These are phyloP conservation scores for Nasturtium officinale DNA, from an alignment of 345 rosid species.

Conservation along the genomic window DNA sequence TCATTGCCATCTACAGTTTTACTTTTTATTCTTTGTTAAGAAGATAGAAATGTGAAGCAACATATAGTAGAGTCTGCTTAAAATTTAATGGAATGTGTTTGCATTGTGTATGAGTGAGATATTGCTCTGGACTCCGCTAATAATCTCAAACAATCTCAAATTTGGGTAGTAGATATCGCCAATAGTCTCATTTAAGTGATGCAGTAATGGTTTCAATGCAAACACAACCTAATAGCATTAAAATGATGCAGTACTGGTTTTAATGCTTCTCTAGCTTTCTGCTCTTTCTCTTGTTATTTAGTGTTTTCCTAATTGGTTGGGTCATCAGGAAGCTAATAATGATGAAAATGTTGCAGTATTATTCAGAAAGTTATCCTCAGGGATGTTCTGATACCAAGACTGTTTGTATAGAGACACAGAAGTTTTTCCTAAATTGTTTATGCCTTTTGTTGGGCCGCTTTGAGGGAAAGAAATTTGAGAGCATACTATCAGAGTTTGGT, in stretches of 20 bases:
- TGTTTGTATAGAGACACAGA: conserved; percentile 65
- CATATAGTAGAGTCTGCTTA: conserved; percentile 12
- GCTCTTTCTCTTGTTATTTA: background rate
- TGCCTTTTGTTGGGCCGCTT: conserved; percentile 92
- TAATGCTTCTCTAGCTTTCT: conserved; percentile 26
- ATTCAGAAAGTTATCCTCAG: conserved; percentile 56
- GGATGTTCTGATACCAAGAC: conserved; percentile 49
- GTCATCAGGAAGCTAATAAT: conserved; percentile 41
- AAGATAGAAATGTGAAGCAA: conserved; percentile 4
- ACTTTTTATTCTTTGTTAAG: conserved; percentile 2
- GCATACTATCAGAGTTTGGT: conserved; percentile 60
- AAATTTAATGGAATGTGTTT: conserved; percentile 13
- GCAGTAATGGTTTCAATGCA: background rate
- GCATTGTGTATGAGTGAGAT: conserved; percentile 19
- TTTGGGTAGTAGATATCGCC: background rate
- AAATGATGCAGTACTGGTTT: conserved; percentile 13
- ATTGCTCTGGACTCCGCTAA: background rate
- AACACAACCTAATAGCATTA: background rate
- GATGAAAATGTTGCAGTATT: conserved; percentile 54
- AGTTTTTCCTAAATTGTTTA: conserved; percentile 78
- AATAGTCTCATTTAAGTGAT: background rate
- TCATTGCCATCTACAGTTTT: background rate
- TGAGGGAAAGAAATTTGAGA: conserved; percentile 67
- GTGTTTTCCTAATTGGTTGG: conserved; percentile 30
- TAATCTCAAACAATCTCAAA: background rate